Conservation (phyloP, 441 rosid genomes). For the Bocquillonia castaneifolia region DNA sequence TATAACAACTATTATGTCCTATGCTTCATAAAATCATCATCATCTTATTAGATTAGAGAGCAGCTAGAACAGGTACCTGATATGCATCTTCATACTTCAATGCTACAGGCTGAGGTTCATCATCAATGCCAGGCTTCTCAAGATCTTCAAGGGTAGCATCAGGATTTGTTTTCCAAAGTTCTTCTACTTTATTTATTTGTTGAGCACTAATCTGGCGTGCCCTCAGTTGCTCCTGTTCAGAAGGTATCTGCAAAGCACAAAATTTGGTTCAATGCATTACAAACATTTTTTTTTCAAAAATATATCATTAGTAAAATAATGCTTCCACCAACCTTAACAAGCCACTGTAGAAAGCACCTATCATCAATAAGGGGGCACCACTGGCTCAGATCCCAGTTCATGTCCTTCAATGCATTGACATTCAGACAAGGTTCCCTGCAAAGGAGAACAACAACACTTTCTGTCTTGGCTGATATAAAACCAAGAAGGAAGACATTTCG, state of each 20-base stretch:
- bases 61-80: slow-evolving; percentile 53
- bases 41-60: no score
- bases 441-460: slow-evolving; percentile 96
- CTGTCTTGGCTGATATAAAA: slow-evolving; percentile 95
- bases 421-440: slow-evolving; percentile 98
- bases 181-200: slow-evolving; percentile 97
- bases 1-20: slow-evolving; percentile 1
- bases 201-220: slow-evolving; percentile 99
- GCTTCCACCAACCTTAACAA: slow-evolving; percentile 72
- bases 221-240: slow-evolving; percentile 98
- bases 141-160: slow-evolving; percentile 99
- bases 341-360: slow-evolving; percentile 98
- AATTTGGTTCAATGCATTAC: slow-evolving; percentile 19
- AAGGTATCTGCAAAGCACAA: slow-evolving; percentile 62
- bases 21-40: slow-evolving; percentile 18
- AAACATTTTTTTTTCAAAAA: slow-evolving; percentile 16
- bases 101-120: slow-evolving; percentile 94
- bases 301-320: slow-evolving; percentile 7
- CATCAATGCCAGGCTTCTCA: slow-evolving; percentile 98
- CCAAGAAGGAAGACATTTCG: slow-evolving; percentile 97
- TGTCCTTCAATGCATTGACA: slow-evolving; percentile 97
- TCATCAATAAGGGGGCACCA: slow-evolving; percentile 99
- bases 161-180: slow-evolving; percentile 96
- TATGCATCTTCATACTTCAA: slow-evolving; percentile 98
- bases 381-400: slow-evolving; percentile 99